A percentile compares a stretch with the other conserved stretches of the same genome.
Conservation (phyloP, 139 green algal species). For the Auxenochlorella protothecoides region DNA sequence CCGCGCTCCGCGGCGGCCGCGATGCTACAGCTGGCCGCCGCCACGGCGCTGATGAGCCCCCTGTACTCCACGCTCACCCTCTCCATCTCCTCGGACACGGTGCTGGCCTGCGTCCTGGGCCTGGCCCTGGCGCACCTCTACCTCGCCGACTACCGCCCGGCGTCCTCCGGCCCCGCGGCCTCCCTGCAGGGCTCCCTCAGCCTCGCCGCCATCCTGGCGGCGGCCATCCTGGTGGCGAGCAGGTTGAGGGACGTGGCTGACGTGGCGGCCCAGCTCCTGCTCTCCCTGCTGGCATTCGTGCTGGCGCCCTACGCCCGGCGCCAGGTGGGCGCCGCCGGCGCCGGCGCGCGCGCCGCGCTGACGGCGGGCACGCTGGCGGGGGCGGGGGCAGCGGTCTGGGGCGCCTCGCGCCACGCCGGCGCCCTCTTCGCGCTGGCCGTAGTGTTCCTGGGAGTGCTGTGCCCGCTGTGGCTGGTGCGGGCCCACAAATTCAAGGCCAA, state of each 20-base stretch:
- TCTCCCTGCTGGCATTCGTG: slow-evolving; percentile 69
- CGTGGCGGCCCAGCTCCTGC: slow-evolving; percentile 44
- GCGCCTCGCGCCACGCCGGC: slow-evolving; percentile 24
- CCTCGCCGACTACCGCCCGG: slow-evolving; percentile 71
- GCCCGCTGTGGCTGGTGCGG: slow-evolving; percentile 67
- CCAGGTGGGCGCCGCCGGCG: slow-evolving; percentile 30
- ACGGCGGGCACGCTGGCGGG: slow-evolving; percentile 19
- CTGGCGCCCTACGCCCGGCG: slow-evolving; percentile 62
- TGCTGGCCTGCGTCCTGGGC: slow-evolving; percentile 45
- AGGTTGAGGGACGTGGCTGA: too few relatives aligned
- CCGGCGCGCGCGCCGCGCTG: slow-evolving; percentile 25
- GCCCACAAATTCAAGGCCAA: slow-evolving; percentile 84
- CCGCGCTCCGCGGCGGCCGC: background rate
- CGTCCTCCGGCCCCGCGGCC: background rate
- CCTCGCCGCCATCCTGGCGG: slow-evolving; percentile 52
- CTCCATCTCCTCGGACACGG: slow-evolving; percentile 70
- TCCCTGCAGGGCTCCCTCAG: slow-evolving; percentile 59
- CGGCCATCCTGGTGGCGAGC: slow-evolving; percentile 63
- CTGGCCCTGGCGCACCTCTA: slow-evolving; percentile 67
- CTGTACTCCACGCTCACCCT: slow-evolving; percentile 60
- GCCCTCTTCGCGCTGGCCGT: slow-evolving; percentile 12
- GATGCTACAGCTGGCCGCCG: slow-evolving; percentile 4
- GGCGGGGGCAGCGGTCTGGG: slow-evolving; percentile 18
- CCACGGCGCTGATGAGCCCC: slow-evolving; percentile 58
- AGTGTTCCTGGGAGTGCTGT: slow-evolving; percentile 47